Evolutionary conservation across 2,329 filamentous ascomycete species (phyloP), one percentile per base, ranked within the genome.

Genomic region (Beauveria sp.): DNA sequence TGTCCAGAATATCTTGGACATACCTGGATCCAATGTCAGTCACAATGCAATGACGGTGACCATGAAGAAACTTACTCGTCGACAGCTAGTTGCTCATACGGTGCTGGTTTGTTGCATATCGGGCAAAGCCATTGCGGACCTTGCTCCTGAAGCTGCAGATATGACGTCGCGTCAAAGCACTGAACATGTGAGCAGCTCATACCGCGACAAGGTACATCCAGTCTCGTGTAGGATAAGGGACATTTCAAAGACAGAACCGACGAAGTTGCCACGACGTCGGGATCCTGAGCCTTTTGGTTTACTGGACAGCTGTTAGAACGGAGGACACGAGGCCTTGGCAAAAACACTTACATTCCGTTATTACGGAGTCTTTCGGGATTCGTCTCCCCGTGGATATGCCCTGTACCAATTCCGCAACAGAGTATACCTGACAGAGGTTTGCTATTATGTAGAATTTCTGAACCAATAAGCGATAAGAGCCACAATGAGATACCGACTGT

Each of bases 81-180:
- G 34, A 98, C 86, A 12, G 91, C 91, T 26, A 99, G 77, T 53
- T 84, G 87, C 56, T 93, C 89, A 73, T 91, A 99, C 0, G 87
- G 85, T 1, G 92, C 88, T 0, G 84, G 76, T 70, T 93, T 96
- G 74, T 88, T 93, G 78, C 95, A 99, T 24, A 97, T 88, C 0
- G 95, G 95, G 69, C 95, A 99, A n/a, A 87, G 81, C 95, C 95
- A 99, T 20, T 95, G 96, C 0, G 95, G 95, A 0, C 91, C 93
- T 77, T 99, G 95, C 72, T 98, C 92, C 72, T 98, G 93, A 31
- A 99, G 77, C 68, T 96, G 91, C 22, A 99, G 81, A 71, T 97
- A 99, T 2, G 91, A 96, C 3, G 86, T 88, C 3, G 90, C 93
- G 73, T 99, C 95, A 68, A 98, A 99, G 72, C 95, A 99, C 71